phyloP scores from a whole-genome alignment of 371 early-diverging fungal species.

The Actinomortierella wolfii region DNA sequence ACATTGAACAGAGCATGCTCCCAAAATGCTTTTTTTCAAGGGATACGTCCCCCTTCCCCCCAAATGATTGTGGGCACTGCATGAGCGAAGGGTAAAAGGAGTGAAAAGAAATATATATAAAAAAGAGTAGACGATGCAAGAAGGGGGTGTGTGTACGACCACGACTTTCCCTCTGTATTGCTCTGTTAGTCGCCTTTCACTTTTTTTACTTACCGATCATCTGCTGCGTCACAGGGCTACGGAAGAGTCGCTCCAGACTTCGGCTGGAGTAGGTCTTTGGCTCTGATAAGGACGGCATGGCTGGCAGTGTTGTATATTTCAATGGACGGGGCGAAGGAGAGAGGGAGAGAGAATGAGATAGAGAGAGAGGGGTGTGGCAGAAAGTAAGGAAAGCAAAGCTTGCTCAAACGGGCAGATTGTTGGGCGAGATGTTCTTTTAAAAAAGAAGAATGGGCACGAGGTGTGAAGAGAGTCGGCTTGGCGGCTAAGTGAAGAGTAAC shows the following conservation, averaged over 20 bases:
- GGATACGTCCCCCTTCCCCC: no score
- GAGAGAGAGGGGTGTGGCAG: background rate
- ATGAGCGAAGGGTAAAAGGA: no score
- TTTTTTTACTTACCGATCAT: conserved; percentile 36
- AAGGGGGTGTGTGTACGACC: no score
- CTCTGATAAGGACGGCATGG: conserved; percentile 43
- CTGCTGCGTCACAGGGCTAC: conserved; percentile 46
- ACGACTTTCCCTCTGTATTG: no score
- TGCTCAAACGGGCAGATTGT: no score
- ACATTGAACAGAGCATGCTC: no score
- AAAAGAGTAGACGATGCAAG: no score
- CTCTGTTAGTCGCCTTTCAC: no score
- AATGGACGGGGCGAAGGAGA: background rate
- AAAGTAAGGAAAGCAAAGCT: background rate
- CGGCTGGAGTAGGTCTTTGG: conserved; percentile 43
- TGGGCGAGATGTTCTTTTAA: conserved; percentile 5
- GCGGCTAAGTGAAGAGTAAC: no score
- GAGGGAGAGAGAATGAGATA: background rate
- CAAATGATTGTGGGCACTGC: no score
- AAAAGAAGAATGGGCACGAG: background rate
- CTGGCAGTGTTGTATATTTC: conserved; percentile 1
- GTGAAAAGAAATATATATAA: no score
- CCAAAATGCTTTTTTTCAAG: no score
- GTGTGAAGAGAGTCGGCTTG: conserved; percentile 38
- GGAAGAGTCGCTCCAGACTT: conserved; percentile 38